Base-by-base conservation (phyloP, 352 stramenopile species). In the Aphanomyces cochlioides region DNA sequence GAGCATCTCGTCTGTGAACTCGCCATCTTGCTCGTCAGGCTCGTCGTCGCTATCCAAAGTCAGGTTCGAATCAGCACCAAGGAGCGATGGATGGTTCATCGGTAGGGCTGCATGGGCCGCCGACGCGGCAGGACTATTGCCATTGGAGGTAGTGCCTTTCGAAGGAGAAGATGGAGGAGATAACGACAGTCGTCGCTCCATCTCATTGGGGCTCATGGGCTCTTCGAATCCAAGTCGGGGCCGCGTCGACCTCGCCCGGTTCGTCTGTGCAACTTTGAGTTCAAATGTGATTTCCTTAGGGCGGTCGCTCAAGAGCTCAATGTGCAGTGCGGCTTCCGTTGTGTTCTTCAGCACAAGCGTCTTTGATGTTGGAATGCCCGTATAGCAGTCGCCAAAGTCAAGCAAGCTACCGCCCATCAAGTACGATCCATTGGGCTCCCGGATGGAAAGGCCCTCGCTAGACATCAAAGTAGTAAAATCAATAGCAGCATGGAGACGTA, bases 211-310 rank as follows among this genome's bases (percentile, higher is more conserved):
- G 13, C 86, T 94, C 19, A 92, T 67, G 7, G 84, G 58, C 13
- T 96, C 84, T 15, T 94, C 86, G 28, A 70, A 53, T 10, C 59
- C 59, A n/a, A 85, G 80, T 10, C 82, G 73, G 5, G 81, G 64
- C 47, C 86, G 78, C 7, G 86, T 78, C n/a, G 87, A 73, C 34
- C 86, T 73, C 28, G 79, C 17, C 53, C 87, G 84, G 63, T 94
- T 96, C 19, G 36, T 70, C 28, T 84, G 84, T 48, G 88, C 77
- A 6, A 93, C 66, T 54, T 95, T 95, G 7, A 96, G 77, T 73
- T 96, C 88, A 67, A 95, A 96, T 4, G 84, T 93, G 41, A 96
- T 77, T 78, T 96, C 88, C 67, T 96, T 96, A 2, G 87, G 85
- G 13, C 88, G 78, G 75, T 96, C 88, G 61, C 87, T 95, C 45